Conservation (phyloP, 352 stramenopile species). For the Globisporangium irregulare region DNA sequence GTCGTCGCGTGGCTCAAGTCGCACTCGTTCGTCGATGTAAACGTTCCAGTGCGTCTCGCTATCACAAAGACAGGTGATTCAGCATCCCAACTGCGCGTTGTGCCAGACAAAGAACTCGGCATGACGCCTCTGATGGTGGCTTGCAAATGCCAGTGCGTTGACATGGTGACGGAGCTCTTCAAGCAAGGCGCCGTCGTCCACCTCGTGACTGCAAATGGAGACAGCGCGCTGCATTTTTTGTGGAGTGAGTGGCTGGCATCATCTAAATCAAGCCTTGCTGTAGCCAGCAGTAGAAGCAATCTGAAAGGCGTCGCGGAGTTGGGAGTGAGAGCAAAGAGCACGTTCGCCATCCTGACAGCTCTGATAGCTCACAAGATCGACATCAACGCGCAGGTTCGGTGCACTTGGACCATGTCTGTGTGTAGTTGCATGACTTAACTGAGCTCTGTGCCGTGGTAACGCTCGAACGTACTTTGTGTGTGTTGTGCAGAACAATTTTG, state of each 20-base stretch:
- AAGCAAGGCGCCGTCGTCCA: slow-evolving; percentile 47
- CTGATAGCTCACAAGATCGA: slow-evolving; percentile 34
- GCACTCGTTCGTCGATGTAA: slow-evolving; percentile 65
- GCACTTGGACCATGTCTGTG: not conserved
- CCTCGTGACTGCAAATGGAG: slow-evolving; percentile 58
- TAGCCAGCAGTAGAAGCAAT: not conserved
- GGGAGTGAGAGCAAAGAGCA: slow-evolving; percentile 32
- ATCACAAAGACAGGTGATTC: not conserved
- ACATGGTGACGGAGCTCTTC: slow-evolving; percentile 47
- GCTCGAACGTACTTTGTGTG: not conserved
- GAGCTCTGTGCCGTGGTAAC: not conserved
- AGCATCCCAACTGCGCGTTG: slow-evolving; percentile 4
- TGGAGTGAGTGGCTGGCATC: slow-evolving; percentile 40
- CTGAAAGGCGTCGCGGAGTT: slow-evolving; percentile 32
- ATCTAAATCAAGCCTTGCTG: slow-evolving; percentile 9
- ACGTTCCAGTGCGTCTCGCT: slow-evolving; percentile 39
- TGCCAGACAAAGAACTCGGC: slow-evolving; percentile 32
- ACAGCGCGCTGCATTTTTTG: slow-evolving; percentile 65
- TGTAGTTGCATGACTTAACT: not conserved
- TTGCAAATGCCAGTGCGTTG: slow-evolving; percentile 43
- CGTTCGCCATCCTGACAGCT: slow-evolving; percentile 34
- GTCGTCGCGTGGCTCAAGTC: slow-evolving; percentile 56
- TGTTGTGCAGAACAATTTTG: slow-evolving; percentile 53
- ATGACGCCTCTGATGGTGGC: slow-evolving; percentile 72
- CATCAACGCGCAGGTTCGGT: slow-evolving; percentile 54